Percentiles rank a stretch among this genome's conserved stretches.
These are phyloP conservation scores for Stephania yunnanensis DNA, from an alignment of 164 flowering plant species.

Conservation along the genomic window DNA sequence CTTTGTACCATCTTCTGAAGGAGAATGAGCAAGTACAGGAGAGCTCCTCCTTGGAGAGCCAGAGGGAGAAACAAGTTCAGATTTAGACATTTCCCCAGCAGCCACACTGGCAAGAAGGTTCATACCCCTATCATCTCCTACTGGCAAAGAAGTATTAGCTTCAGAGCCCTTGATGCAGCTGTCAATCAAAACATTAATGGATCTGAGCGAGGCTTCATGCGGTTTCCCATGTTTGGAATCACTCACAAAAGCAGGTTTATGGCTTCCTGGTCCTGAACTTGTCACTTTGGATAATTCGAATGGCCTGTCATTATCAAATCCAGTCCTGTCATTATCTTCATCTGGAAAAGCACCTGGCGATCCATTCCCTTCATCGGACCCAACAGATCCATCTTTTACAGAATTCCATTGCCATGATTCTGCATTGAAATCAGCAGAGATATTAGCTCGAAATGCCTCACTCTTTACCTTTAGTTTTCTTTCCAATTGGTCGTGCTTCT, in stretches of 20 bases:
- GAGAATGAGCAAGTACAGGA: constrained; percentile 28
- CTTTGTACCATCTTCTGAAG: constrained; percentile 24
- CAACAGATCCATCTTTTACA: constrained; percentile 24
- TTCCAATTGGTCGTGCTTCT: constrained; percentile 51
- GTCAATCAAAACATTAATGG: constrained; percentile 58
- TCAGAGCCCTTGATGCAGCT: constrained; percentile 49
- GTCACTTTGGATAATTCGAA: constrained; percentile 15
- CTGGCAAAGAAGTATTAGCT: constrained; percentile 33
- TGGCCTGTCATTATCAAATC: constrained; percentile 23
- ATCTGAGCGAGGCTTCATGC: constrained; percentile 36
- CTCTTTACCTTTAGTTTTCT: constrained; percentile 37
- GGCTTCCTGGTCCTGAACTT: constrained; percentile 23
- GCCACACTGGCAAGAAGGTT: constrained; percentile 97
- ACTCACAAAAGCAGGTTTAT: constrained; percentile 8
- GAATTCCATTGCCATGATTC: constrained; percentile 64
- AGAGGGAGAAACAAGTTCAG: constrained; percentile 38
- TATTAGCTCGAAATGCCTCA: constrained; percentile 34
- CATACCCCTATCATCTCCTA: constrained; percentile 84
- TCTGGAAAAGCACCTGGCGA: constrained; percentile 34
- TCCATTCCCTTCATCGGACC: constrained; percentile 53
- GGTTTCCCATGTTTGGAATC: constrained; percentile 32
- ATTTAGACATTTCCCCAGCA: constrained; percentile 71
- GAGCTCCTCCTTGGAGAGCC: constrained; percentile 43
- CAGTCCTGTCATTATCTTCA: constrained; percentile 35
- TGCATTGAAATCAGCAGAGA: constrained; percentile 34